phyloP scores from a whole-genome alignment of 768 basidiomycete species.

The Lyophyllum atratum region DNA sequence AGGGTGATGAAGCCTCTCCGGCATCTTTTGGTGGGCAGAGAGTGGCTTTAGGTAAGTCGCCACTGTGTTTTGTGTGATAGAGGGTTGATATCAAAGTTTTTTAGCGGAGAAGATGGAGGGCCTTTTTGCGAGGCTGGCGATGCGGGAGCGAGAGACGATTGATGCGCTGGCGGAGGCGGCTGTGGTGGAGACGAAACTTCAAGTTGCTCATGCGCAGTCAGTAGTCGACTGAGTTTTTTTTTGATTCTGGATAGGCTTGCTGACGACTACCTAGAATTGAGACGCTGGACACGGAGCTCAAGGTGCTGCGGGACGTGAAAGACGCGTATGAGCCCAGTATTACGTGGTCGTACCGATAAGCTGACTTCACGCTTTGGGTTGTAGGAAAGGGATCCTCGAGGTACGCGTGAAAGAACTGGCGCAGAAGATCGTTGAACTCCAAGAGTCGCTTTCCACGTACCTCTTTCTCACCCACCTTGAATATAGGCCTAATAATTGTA shows the following conservation, averaged over 20 bases:
- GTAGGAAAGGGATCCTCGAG: background rate
- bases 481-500: too few relatives aligned
- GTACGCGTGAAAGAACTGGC: background rate
- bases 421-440: background rate
- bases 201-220: slow-evolving; percentile 11
- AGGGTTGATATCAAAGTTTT: too few relatives aligned
- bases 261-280: background rate
- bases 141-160: slow-evolving; percentile 30
- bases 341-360: too few relatives aligned
- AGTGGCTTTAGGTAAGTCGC: too few relatives aligned
- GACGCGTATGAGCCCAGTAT: background rate
- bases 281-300: background rate
- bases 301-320: background rate
- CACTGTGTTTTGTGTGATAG: too few relatives aligned
- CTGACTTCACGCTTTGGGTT: too few relatives aligned
- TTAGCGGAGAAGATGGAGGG: slow-evolving; percentile 25
- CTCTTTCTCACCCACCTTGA: background rate
- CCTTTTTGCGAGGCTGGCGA: slow-evolving; percentile 23
- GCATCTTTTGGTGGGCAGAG: too few relatives aligned
- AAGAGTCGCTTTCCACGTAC: background rate
- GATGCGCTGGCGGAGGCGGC: slow-evolving; percentile 25
- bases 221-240: background rate
- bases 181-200: slow-evolving; percentile 20
- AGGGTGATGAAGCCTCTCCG: background rate
- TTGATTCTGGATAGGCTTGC: too few relatives aligned